Conservation (phyloP, 305 asterid species). For the Solanum aculeatissimum region DNA sequence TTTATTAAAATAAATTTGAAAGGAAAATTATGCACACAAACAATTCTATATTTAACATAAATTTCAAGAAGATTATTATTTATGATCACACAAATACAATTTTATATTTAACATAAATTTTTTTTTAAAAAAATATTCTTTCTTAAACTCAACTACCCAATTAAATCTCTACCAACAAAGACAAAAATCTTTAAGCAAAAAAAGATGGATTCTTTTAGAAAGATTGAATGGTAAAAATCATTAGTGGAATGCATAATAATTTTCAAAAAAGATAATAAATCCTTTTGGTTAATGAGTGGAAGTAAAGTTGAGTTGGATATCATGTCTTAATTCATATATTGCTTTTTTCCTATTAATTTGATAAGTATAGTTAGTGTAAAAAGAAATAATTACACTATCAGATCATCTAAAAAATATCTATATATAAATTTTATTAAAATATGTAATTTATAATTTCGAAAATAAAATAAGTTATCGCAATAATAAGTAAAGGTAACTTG, state of each 20-base stretch:
- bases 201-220: not conserved
- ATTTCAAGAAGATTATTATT: not conserved
- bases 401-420: not conserved
- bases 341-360: not conserved
- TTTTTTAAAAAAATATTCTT: not conserved
- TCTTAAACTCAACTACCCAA: not conserved
- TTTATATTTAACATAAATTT: not conserved
- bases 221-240: not conserved
- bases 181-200: not conserved
- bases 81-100: not conserved
- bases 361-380: not conserved
- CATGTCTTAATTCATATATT: not conserved
- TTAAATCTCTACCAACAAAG: not conserved
- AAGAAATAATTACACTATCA: not conserved
- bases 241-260: not conserved
- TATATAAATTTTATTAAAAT: not conserved
- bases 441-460: not conserved
- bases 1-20: not conserved
- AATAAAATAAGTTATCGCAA: not conserved
- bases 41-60: too few species aligned
- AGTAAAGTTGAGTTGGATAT: not conserved
- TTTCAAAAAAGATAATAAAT: not conserved
- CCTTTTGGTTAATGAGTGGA: not conserved
- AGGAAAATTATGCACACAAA: not conserved
- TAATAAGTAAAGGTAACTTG: not conserved